phyloP scores from a whole-genome alignment of 108 stramenopile species.

The Nannochloropsis oceanica region DNA sequence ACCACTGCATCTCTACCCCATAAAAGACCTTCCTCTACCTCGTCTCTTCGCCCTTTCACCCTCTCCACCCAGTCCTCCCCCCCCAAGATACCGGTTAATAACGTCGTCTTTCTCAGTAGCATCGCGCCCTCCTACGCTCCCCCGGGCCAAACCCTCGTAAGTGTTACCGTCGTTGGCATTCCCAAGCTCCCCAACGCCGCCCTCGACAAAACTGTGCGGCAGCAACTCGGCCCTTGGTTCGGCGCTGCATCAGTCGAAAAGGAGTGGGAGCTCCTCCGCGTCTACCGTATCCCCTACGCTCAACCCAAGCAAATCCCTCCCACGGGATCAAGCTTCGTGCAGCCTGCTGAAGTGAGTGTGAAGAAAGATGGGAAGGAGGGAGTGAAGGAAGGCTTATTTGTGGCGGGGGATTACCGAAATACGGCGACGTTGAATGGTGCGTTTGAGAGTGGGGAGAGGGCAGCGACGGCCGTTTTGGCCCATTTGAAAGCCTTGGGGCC shows the following conservation, averaged over 20 bases:
- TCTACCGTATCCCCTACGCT: conserved; percentile 37
- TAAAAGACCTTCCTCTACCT: too few relatives aligned
- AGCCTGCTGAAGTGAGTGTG: neutral
- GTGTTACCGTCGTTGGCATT: conserved; percentile 11
- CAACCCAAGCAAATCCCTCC: conserved; percentile 33
- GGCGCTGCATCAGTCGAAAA: neutral
- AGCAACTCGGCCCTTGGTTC: neutral
- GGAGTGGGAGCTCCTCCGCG: conserved; percentile 25
- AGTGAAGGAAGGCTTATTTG: conserved; percentile 2
- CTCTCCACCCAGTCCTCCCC: neutral
- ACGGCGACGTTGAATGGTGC: conserved; percentile 37
- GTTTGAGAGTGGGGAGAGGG: conserved; percentile 12
- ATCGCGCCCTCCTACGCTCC: conserved; percentile 24
- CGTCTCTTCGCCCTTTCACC: neutral
- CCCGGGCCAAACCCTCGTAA: conserved; percentile 20
- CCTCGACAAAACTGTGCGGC: neutral
- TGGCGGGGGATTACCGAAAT: conserved; percentile 32
- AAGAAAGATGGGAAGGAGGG: neutral
- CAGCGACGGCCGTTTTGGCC: conserved; percentile 15
- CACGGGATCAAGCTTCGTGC: neutral
- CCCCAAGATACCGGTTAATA: conserved; percentile 9
- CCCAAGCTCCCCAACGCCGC: neutral
- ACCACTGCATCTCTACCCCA: neutral
- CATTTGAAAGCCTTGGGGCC: neutral
- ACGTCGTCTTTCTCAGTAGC: conserved; percentile 21